Evolutionary conservation across 2,329 filamentous ascomycete genomes (phyloP), one percentile per base, ranked within the genome.

Genomic region (Aspergillus fumigatus): DNA sequence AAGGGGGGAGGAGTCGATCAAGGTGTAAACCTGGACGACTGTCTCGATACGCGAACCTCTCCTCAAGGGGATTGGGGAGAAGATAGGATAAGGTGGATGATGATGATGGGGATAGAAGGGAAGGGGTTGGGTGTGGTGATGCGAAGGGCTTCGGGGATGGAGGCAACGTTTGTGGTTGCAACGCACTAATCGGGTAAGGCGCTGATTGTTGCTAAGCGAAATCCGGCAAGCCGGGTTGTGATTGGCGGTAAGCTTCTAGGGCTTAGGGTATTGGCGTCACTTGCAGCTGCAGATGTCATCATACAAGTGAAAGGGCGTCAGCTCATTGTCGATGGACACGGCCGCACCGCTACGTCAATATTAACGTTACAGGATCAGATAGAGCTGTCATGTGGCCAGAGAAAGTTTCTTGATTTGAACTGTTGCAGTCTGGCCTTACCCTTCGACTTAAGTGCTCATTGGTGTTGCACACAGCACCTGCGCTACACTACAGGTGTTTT

Each of bases 231-330:
- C 26, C 56, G 27, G 1, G 6, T 10, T 23, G 2, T 69, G 68
- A 65, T 67, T 67, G 65, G 62, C 47, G 32, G 38, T 40, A 2
- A 47, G 58, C 59, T 62, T 57, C 69, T 75, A 74, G 72, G 72
- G 72, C 70, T 74, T 74, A 73, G 71, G 71, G 71, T 73, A 73
- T 64, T 66, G 61, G 66, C 68, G 69, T 72, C 69, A 71, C 67
- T 62, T 53, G 60, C 43, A 54, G 52, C 57, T 64, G 57, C 53
- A 54, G 52, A 61, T 65, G 62, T 63, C 63, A 68, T 67, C 65
- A 69, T 69, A 54, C 57, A 59, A 26, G 32, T 43, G n/a, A 43
- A 21, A 1, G 19, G 40, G 9, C 10, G 40, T 43, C 40, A 43
- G n/a, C 17, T 43, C n/a, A 14, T 5, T 32, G 14, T 35, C 11